Base-by-base conservation (phyloP, 331 rosid genomes). In the Acacia pycnantha region DNA sequence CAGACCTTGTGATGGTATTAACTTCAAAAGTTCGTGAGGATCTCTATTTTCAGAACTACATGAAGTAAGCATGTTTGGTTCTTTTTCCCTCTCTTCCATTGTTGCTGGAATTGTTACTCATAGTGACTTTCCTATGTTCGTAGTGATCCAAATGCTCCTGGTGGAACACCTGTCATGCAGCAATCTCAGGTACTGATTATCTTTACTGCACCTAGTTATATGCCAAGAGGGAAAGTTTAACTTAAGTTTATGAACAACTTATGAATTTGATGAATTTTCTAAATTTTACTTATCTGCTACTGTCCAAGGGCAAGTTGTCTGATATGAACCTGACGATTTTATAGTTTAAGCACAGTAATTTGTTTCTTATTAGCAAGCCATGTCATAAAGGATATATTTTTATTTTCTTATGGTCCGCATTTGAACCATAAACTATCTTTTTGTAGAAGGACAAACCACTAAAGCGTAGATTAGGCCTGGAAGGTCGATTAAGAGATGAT, bases 131-230 rank as follows among this genome's bases (percentile, higher is more conserved):
- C 68, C n/a, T 37, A 24, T 75, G 76, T 85, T 77, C 80, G 88
- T 86, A 96, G 99, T 82, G 99, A 94, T 84, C 74, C 90, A 56
- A 90, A 88, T 83, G 94, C 99, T 73, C 99, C 99, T 21, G 98
- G 99, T 79, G 99, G 98, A 78, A 89, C 88, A 24, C 99, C 98
- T 74, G 87, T 96, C 76, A 94, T 96, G 98, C 99, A 96, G 90
- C 99, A 94, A 90, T 59, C 92, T 81, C 92, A 87, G 97, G 99
- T 96, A 69, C 67, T 68, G 58, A 44, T 56, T 66, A 56, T 62
- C 73, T 69, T 56, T 59, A 40, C 51, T 54, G 26, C 29, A 48
- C 46, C 9, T 56, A n/a, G 44, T 16, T 79, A 19, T 75, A 70
- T 70, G 47, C 58, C n/a, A 29, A 27, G 72, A 65, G 53, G 73